Evolutionary conservation across 2,329 filamentous ascomycete genomes (phyloP).

Genomic region (Colletotrichum tanaceti): DNA sequence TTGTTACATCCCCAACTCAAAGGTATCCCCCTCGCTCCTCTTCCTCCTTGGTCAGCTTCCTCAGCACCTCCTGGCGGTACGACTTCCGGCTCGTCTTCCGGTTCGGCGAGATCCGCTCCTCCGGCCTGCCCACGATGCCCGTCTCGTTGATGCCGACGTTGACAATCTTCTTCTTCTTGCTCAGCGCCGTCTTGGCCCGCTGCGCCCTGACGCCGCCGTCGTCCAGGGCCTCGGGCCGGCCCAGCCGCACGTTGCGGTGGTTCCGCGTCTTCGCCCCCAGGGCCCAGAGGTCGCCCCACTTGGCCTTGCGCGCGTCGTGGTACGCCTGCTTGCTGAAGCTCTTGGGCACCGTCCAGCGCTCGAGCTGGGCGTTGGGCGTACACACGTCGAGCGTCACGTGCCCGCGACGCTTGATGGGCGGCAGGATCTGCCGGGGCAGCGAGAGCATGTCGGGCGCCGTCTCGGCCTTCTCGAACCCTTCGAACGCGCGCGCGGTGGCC

Average conservation of each 20-base stretch:
- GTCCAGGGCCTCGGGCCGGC: constrained; percentile 55
- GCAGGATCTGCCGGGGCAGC: constrained; percentile 81
- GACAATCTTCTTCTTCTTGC: constrained; percentile 55
- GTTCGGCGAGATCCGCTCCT: constrained; percentile 52
- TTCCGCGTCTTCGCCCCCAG: constrained; percentile 90
- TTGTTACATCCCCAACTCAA: constrained; percentile 16
- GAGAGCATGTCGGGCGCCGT: constrained; percentile 67
- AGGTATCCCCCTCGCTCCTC: constrained; percentile 25
- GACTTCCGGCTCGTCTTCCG: constrained; percentile 56
- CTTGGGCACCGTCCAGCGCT: constrained; percentile 92
- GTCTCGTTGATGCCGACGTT: constrained; percentile 49
- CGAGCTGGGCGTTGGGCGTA: constrained; percentile 84
- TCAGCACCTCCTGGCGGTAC: constrained; percentile 53
- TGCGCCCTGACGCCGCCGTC: constrained; percentile 60
- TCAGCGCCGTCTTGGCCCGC: constrained; percentile 42
- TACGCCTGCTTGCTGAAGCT: constrained; percentile 86
- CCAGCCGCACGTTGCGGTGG: constrained; percentile 69
- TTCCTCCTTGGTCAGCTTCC: constrained; percentile 54
- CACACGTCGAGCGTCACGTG: constrained; percentile 93
- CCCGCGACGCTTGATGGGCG: constrained; percentile 86
- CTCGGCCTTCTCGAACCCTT: constrained; percentile 71
- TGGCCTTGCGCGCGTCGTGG: constrained; percentile 89
- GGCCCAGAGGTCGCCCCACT: constrained; percentile 96
- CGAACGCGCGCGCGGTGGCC: constrained; percentile 75
- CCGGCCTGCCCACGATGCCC: constrained; percentile 42